These are phyloP conservation scores for Apiospora kogelbergensis DNA, from an alignment of 2,329 filamentous ascomycete genomes.

Conservation along the genomic window DNA sequence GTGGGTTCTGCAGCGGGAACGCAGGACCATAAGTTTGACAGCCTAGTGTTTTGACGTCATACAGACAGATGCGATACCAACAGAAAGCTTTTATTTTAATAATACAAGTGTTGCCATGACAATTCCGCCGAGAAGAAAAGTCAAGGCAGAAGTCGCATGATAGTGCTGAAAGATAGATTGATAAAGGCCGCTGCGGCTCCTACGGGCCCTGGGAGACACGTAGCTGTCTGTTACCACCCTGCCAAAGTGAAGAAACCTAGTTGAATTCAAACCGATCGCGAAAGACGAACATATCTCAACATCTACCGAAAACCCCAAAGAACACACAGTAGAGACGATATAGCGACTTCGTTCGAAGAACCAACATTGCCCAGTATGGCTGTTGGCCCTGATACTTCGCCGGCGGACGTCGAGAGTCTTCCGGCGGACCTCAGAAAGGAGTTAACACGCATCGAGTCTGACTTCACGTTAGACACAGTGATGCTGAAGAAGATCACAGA, in stretches of 20 bases:
- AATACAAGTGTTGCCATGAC: too few species aligned
- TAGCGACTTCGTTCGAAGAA: neutral
- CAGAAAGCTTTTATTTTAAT: too few species aligned
- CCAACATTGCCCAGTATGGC: neutral
- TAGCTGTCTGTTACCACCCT: neutral
- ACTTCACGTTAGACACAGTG: constrained; percentile 62
- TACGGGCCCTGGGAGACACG: neutral
- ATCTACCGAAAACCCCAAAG: too few species aligned
- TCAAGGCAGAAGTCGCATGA: neutral
- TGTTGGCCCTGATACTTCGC: neutral
- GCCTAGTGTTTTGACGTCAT: too few species aligned
- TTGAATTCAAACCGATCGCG: neutral
- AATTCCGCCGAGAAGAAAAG: neutral
- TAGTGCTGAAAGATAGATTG: neutral
- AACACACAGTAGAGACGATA: neutral
- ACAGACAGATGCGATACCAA: too few species aligned
- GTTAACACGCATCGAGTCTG: constrained; percentile 46
- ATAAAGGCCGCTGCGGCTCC: neutral
- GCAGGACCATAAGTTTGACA: too few species aligned
- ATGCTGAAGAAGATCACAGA: constrained; percentile 69
- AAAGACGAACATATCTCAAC: neutral
- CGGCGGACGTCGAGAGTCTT: neutral
- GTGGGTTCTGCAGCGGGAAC: too few species aligned
- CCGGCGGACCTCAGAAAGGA: neutral
- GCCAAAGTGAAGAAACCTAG: neutral